phyloP scores from a whole-genome alignment of 371 early-diverging fungal genomes.

The Chytridium lagenaria region DNA sequence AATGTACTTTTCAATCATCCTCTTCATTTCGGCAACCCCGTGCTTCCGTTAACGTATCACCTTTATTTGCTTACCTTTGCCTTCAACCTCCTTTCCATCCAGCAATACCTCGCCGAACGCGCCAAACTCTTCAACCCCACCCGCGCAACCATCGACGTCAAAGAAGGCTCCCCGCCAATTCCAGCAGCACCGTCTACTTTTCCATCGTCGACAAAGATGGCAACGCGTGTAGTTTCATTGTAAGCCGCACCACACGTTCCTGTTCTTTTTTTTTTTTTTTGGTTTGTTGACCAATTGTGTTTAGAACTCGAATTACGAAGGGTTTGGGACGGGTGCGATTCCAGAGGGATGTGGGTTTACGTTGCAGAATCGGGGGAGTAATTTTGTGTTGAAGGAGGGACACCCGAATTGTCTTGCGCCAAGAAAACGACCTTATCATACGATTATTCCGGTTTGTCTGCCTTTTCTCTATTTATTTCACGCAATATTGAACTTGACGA shows the following conservation, averaged over 20 bases:
- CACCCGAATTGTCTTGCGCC: conserved; percentile 76
- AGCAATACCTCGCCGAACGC: conserved; percentile 65
- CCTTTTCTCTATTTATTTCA: conserved; percentile 58
- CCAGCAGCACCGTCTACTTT: conserved; percentile 78
- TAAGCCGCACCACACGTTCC: conserved; percentile 26
- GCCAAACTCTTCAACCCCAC: conserved; percentile 63
- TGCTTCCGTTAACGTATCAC: too few relatives aligned
- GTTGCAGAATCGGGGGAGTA: conserved; percentile 76
- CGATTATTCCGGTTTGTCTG: conserved; percentile 74
- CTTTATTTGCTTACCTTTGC: too few relatives aligned
- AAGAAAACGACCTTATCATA: conserved; percentile 84
- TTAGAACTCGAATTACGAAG: conserved; percentile 64
- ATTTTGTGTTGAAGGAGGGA: conserved; percentile 66
- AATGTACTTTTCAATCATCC: too few relatives aligned
- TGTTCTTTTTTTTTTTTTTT: not conserved
- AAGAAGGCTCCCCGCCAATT: conserved; percentile 65
- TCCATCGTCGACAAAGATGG: conserved; percentile 79
- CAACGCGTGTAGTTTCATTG: conserved; percentile 84
- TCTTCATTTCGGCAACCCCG: too few relatives aligned
- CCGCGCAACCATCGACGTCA: conserved; percentile 54
- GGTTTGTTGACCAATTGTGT: conserved; percentile 1
- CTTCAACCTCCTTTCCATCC: too few relatives aligned
- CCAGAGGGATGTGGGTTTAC: conserved; percentile 73
- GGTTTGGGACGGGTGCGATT: conserved; percentile 67
- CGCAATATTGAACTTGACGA: too few relatives aligned